Evolutionary conservation across 2,329 filamentous ascomycete species (phyloP).

Genomic region (Akanthomyces lecanii): DNA sequence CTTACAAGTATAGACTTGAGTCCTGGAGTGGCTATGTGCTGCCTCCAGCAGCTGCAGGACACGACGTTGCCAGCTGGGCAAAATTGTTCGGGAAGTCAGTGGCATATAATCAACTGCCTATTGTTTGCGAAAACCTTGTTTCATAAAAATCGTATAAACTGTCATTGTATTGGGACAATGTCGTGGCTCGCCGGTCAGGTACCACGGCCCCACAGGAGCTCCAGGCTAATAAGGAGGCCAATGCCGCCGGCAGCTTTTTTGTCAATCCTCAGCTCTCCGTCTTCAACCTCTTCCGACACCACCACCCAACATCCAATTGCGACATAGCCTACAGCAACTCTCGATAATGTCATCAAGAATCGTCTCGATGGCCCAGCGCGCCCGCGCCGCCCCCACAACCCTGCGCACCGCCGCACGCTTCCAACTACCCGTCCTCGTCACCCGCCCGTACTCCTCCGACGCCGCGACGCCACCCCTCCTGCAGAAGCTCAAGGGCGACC

Average conservation of each 20-base stretch:
- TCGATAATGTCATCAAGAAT: neutral
- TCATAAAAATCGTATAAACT: no score
- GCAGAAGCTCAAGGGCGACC: constrained; percentile 53
- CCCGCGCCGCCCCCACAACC: neutral
- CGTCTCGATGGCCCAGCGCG: neutral
- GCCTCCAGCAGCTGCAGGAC: no score
- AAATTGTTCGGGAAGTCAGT: no score
- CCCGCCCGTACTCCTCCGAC: constrained; percentile 4
- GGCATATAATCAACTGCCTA: no score
- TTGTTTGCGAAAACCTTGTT: no score
- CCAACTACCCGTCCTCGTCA: neutral
- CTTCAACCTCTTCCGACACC: neutral
- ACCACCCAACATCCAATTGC: neutral
- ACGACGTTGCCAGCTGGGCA: no score
- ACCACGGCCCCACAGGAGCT: constrained; percentile 11
- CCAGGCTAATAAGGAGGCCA: neutral
- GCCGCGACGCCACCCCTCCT: constrained; percentile 42
- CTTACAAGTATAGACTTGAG: no score
- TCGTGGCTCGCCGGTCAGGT: no score
- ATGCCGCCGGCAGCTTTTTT: neutral
- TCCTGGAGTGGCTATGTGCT: no score
- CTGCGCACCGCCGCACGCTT: neutral
- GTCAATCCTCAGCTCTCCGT: neutral
- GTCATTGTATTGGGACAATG: no score
- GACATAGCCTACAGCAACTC: neutral